Percentiles rank a stretch among this genome's conserved stretches.
Conservation (phyloP, 2,329 filamentous ascomycete genomes). For the Rhinocladiella mackenziei region DNA sequence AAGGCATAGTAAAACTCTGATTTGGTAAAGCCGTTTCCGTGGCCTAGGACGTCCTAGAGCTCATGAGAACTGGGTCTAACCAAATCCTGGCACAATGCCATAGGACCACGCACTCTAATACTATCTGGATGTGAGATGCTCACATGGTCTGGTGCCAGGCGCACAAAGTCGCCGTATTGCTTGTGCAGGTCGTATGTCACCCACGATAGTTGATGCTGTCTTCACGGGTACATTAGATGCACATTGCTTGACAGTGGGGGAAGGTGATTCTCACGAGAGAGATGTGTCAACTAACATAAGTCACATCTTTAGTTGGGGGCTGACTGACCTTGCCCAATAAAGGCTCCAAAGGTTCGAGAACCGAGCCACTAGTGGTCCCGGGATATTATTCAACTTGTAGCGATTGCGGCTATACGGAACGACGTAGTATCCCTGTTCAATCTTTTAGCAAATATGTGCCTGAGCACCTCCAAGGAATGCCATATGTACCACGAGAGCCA, state of each 20-base stretch:
- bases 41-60: conserved; percentile 21
- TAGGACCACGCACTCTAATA: conserved; percentile 2
- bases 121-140: conserved; percentile 8
- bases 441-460: no score
- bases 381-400: no score
- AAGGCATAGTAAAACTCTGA: conserved; percentile 36
- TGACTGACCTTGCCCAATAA: conserved; percentile 3
- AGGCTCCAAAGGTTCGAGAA: conserved; percentile 5
- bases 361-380: not conserved
- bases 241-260: not conserved
- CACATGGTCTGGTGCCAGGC: conserved; percentile 7
- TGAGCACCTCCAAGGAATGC: no score
- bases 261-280: not conserved
- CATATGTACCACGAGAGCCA: no score
- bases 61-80: no score
- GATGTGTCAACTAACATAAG: not conserved
- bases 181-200: conserved; percentile 5
- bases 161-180: conserved; percentile 8
- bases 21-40: conserved; percentile 37
- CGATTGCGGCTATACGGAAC: no score
- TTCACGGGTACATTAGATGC: no score
- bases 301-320: no score
- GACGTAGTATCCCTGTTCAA: no score
- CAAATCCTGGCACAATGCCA: not conserved
- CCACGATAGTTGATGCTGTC: conserved; percentile 9